A percentile compares a stretch with the other conserved stretches of the same genome.
Evolutionary conservation across 768 basidiomycete genomes (phyloP).

Genomic region (Suillus tomentosus): DNA sequence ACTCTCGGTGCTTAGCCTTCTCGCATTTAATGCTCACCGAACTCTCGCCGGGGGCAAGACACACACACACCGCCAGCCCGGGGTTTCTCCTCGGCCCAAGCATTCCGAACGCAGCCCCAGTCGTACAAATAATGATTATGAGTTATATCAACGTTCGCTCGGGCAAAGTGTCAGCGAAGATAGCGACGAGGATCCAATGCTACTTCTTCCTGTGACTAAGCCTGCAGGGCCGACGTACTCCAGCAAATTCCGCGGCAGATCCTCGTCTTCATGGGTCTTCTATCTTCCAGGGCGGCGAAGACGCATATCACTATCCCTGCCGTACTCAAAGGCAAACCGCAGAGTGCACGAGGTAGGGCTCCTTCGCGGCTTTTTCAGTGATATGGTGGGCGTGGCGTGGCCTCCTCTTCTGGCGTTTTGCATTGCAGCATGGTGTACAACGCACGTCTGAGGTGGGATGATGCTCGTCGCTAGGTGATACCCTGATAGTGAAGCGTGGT

Average conservation of each 20-base stretch:
- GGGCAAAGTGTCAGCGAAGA: conserved; percentile 11
- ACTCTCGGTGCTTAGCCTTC: conserved; percentile 55
- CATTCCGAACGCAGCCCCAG: background rate
- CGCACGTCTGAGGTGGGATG: conserved; percentile 22
- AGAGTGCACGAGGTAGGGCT: conserved; percentile 24
- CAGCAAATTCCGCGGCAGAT: conserved; percentile 17
- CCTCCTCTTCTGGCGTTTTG: conserved; percentile 35
- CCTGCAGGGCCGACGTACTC: conserved; percentile 12
- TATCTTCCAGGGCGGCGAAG: conserved; percentile 25
- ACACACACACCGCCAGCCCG: conserved; percentile 12
- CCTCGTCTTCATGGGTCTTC: conserved; percentile 26
- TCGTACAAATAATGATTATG: conserved; percentile 2
- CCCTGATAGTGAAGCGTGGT: background rate
- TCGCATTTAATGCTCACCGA: conserved; percentile 29
- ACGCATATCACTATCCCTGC: conserved; percentile 26
- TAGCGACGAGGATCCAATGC: conserved; percentile 13
- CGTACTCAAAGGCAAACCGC: conserved; percentile 15
- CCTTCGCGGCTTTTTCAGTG: conserved; percentile 32
- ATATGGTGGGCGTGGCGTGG: conserved; percentile 40
- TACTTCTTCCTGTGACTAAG: conserved; percentile 19
- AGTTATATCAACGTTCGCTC: conserved; percentile 13
- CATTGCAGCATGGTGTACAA: conserved; percentile 36
- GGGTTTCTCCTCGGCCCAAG: background rate
- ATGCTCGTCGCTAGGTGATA: background rate
- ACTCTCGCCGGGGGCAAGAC: conserved; percentile 16